Base-by-base conservation (phyloP, 73 alveolate genomes). In the Paramecium sexaurelia region DNA sequence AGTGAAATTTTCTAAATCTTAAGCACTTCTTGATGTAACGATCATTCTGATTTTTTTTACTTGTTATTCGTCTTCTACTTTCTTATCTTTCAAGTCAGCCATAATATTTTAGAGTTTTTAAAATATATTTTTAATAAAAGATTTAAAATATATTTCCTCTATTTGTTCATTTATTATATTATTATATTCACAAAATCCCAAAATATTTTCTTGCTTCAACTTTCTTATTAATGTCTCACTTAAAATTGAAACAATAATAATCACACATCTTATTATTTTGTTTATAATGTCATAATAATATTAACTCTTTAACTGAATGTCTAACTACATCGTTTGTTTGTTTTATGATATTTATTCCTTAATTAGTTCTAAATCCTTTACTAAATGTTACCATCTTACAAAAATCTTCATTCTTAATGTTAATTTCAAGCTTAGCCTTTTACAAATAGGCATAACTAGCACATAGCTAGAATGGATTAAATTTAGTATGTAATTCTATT, bases 11-110 rank as follows among this genome's bases (percentile, higher is more conserved):
- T 88, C 94, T 24, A 88, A 61, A 69, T 75, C 68, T 84, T 71
- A 35, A 41, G 73, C 69, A 61, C 22, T 69, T 82, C 87, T 88
- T 43, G 91, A 39, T 39, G 94, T 88, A 29, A 88, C 69, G 41
- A 82, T 69, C 71, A 88, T 37, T 69, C 90, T 88, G 71, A 68
- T 61, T 69, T 82, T 88, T 32, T 56, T 57, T 32, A 45, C 55
- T 66, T 88, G 32, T 56, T 56, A 41, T 39, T 88, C 94, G 36
- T 66, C 91, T 41, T 67, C 94, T 88, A 55, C 83, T 82, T 88
- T 88, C 94, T 88, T 88, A n/a, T 88, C 94, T 87, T 88, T 88
- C 61, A 55, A 45, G 87, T 75, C 94, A 57, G 85, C 91, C 94
- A 88, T 88, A 55, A 68, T 88, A 36, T 45, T 39, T 61, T 32